phyloP scores from a whole-genome alignment of 495 filamentous ascomycete species.

The Penicillium egyptiacum region DNA sequence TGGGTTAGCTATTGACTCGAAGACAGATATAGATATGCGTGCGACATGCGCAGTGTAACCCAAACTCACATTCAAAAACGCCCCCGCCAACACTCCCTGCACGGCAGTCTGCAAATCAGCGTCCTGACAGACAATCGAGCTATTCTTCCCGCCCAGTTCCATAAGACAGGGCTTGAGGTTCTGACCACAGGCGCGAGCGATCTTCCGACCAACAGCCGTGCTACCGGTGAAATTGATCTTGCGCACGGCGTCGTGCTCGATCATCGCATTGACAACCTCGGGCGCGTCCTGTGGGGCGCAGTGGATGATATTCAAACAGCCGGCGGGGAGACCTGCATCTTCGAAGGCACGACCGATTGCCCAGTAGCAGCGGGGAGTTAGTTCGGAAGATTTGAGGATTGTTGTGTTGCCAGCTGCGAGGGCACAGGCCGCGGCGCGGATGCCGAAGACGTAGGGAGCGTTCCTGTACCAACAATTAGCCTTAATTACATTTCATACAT shows the following conservation, averaged over 20 bases:
- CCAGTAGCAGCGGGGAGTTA: conserved; percentile 71
- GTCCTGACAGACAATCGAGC: conserved; percentile 57
- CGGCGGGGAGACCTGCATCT: conserved; percentile 67
- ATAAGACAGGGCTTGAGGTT: conserved; percentile 60
- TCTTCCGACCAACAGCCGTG: conserved; percentile 55
- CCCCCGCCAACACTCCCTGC: conserved; percentile 46
- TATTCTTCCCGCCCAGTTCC: conserved; percentile 64
- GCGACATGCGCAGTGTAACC: neutral
- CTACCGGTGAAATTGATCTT: conserved; percentile 65
- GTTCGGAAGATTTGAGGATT: conserved; percentile 73
- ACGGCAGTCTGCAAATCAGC: conserved; percentile 56
- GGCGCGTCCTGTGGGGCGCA: conserved; percentile 54
- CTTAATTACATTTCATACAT: neutral
- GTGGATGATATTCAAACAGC: conserved; percentile 55
- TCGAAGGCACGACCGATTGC: conserved; percentile 64
- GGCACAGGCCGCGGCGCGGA: conserved; percentile 69
- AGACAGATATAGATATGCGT: neutral
- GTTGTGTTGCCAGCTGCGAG: conserved; percentile 81
- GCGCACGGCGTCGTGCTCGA: conserved; percentile 55
- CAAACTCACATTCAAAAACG: conserved; percentile 48
- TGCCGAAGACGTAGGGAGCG: conserved; percentile 62
- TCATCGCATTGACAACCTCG: conserved; percentile 54
- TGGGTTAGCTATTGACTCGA: neutral
- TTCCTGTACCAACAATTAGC: conserved; percentile 46
- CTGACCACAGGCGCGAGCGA: conserved; percentile 52